Evolutionary conservation across 139 green algal genomes (phyloP).

Genomic region (Asterochloris sp.): DNA sequence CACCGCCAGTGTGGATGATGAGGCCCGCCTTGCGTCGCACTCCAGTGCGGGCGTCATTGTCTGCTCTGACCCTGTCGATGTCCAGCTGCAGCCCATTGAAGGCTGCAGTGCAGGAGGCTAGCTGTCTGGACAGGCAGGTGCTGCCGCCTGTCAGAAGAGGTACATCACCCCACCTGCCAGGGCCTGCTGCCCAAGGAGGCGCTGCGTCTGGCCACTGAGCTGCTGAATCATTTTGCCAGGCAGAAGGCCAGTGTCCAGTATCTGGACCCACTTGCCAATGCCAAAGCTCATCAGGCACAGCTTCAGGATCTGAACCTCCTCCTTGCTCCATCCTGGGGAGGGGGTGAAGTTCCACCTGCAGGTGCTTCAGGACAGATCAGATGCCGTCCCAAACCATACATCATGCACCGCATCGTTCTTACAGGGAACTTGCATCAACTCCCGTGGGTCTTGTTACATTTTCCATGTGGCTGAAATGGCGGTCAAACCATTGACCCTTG

Average conservation of each 20-base stretch:
- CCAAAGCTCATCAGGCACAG: conserved; percentile 85
- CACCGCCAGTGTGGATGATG: conserved; percentile 79
- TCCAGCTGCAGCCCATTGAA: conserved; percentile 70
- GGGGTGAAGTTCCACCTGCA: conserved; percentile 91
- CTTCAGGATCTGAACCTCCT: conserved; percentile 76
- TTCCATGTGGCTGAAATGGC: no score
- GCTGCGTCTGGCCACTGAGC: conserved; percentile 85
- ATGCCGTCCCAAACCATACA: no score
- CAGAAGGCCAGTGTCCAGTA: conserved; percentile 76
- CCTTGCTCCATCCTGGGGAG: conserved; percentile 82
- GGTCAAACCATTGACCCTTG: no score
- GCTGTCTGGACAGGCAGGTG: background rate
- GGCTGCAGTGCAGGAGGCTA: conserved; percentile 26
- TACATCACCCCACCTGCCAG: conserved; percentile 50
- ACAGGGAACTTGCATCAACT: no score
- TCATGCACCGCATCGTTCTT: no score
- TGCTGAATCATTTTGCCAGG: conserved; percentile 90
- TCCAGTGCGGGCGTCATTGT: conserved; percentile 66
- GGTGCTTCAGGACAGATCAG: no score
- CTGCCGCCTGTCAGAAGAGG: background rate
- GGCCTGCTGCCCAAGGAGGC: conserved; percentile 85
- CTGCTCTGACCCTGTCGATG: conserved; percentile 70
- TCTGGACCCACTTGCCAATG: conserved; percentile 80
- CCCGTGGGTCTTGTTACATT: no score
- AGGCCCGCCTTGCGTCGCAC: conserved; percentile 73